These are phyloP conservation scores for Penicillium pancosmium DNA, from an alignment of 495 filamentous ascomycete species.

Conservation along the genomic window DNA sequence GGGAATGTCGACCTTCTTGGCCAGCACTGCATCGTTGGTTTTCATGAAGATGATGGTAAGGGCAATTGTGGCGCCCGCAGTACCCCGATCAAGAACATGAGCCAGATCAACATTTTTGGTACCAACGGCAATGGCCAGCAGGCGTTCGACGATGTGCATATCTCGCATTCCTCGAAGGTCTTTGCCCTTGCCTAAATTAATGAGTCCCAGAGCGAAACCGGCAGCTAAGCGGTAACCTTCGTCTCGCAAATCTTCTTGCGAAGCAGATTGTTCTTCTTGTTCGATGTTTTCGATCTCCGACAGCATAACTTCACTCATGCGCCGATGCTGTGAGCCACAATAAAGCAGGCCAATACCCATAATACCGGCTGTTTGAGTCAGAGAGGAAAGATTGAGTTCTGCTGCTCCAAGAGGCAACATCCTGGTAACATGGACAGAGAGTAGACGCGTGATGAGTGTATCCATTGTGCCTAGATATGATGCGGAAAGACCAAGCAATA, in stretches of 20 bases:
- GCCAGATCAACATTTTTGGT: constrained; percentile 86
- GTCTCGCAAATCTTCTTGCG: constrained; percentile 74
- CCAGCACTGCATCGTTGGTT: constrained; percentile 84
- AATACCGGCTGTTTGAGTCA: constrained; percentile 95
- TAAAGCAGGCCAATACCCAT: constrained; percentile 98
- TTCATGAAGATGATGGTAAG: constrained; percentile 98
- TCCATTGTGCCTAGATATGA: constrained; percentile 98
- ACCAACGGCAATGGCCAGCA: constrained; percentile 81
- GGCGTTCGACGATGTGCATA: constrained; percentile 88
- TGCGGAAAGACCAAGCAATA: constrained; percentile 87
- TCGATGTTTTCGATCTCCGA: constrained; percentile 92
- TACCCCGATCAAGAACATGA: constrained; percentile 89
- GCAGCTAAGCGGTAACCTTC: constrained; percentile 95
- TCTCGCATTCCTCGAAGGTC: constrained; percentile 89
- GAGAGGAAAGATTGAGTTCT: constrained; percentile 87
- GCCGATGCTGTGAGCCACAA: constrained; percentile 91
- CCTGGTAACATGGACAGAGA: constrained; percentile 95
- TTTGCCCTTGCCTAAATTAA: constrained; percentile 89
- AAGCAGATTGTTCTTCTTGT: constrained; percentile 64
- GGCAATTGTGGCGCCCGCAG: constrained; percentile 85
- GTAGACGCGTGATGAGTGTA: constrained; percentile 84
- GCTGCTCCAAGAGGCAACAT: constrained; percentile 91
- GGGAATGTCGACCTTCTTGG: constrained; percentile 89
- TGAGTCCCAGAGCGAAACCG: constrained; percentile 90
- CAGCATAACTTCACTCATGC: constrained; percentile 98